phyloP scores from a whole-genome alignment of 2,329 filamentous ascomycete species.

The Trichoderma arundinaceum region DNA sequence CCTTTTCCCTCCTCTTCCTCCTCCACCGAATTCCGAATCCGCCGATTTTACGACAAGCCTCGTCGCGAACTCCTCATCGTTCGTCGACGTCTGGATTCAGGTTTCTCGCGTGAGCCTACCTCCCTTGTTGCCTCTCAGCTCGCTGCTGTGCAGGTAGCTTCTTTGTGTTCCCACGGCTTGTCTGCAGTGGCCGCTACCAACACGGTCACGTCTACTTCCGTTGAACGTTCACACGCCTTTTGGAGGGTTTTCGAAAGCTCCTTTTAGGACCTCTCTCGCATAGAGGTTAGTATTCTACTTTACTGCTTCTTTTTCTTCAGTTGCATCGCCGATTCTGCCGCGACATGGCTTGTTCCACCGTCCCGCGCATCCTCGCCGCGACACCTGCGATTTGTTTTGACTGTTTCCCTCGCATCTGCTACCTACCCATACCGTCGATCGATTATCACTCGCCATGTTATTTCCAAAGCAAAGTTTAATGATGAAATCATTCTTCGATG shows the following conservation, averaged over 20 bases:
- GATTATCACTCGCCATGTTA: not conserved
- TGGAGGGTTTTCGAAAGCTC: conserved; percentile 25
- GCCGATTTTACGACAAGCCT: conserved; percentile 44
- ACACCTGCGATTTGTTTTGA: conserved; percentile 9
- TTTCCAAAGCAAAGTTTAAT: not conserved
- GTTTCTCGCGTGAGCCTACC: conserved; percentile 42
- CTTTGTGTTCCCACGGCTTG: conserved; percentile 32
- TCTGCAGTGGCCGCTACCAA: conserved; percentile 29
- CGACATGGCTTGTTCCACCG: not conserved
- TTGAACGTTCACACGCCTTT: conserved; percentile 27
- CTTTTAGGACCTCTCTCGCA: conserved; percentile 24
- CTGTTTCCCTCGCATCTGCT: not conserved
- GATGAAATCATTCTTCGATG: not conserved
- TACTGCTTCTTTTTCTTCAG: not conserved
- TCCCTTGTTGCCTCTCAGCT: conserved; percentile 40
- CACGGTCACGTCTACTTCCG: conserved; percentile 30
- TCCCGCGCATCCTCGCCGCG: conserved; percentile 12
- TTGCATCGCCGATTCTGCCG: not conserved
- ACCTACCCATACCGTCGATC: not conserved
- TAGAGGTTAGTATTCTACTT: conserved; percentile 30
- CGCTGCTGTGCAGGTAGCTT: conserved; percentile 40
- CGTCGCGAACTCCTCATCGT: conserved; percentile 42
- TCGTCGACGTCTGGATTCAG: conserved; percentile 39
- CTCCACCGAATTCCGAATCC: conserved; percentile 47
- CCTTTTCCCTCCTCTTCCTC: conserved; percentile 33